Base-by-base conservation (phyloP, 2,329 filamentous ascomycete genomes). In the Endoconidiophora polonica region DNA sequence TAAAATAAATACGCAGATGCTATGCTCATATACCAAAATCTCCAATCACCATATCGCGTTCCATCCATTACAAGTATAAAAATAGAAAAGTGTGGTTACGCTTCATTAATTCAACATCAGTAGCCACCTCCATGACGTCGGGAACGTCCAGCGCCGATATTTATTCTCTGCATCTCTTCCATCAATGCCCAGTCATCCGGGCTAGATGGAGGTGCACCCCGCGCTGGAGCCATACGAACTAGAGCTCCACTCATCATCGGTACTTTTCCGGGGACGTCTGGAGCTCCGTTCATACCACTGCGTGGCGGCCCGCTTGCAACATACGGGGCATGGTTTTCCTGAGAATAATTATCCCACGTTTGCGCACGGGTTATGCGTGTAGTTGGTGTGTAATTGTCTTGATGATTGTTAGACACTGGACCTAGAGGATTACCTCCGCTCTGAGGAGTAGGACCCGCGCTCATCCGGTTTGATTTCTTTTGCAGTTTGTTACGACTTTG, bases 81-180 rank as follows among this genome's bases (percentile, higher is more conserved):
- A 12, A 12, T 9, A 33, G 12, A 33, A 33, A 33, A 33, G 3
- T 3, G 14, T 6, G 7, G 44, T 14, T 18, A 12, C 29, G 20
- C 44, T 46, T 33, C 29, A 9, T 33, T 33, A 33, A 3, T 9
- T 33, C 29, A 33, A 3, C 12, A 33, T 63, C 52, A 68, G 54
- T 67, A 68, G 22, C 65, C 66, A 29, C 51, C 51, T 9, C 66
- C 65, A 48, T 72, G 69, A 42, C 74, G 66, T 57, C 74, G 66
- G 23, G 73, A 72, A 52, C 77, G 66, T 3, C 76, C 77, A 22
- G 67, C 67, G n/a, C 78, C 78, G 55, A 82, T 73, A 57, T 82
- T 77, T 54, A 82, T 81, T 44, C 69, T 68, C 57, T 72, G 77
- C 70, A 88, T 74, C 64, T 88, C 83, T 55, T 85, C 70, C 63